These are phyloP conservation scores for Fusarium liriodendri DNA, from an alignment of 2,329 filamentous ascomycete genomes.

Conservation along the genomic window DNA sequence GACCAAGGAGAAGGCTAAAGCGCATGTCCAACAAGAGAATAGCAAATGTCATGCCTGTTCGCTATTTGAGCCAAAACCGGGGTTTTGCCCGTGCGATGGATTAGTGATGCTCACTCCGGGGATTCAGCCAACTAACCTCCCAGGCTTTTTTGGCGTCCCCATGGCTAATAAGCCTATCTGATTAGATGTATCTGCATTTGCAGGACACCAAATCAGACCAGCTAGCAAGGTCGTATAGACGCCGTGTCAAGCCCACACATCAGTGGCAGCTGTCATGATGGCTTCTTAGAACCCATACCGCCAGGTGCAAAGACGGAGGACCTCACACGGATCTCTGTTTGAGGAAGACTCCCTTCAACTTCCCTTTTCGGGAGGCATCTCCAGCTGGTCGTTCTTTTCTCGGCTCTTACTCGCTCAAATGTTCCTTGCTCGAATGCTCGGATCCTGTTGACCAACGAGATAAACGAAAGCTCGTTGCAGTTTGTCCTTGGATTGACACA, in stretches of 20 bases:
- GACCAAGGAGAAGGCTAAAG: constrained; percentile 9
- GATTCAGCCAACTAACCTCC: constrained; percentile 12
- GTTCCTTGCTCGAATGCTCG: constrained; percentile 6
- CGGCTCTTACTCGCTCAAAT: constrained; percentile 35
- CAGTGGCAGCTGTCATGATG: constrained; percentile 13
- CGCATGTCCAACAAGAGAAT: constrained; percentile 4
- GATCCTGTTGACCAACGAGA: constrained; percentile 18
- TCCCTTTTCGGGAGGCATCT: constrained; percentile 7
- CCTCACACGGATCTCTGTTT: neutral
- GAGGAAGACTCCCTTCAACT: constrained; percentile 7
- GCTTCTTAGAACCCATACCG: neutral
- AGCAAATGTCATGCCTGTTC: constrained; percentile 1
- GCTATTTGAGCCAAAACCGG: neutral
- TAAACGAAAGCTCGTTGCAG: neutral
- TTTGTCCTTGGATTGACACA: constrained; percentile 32
- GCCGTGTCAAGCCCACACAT: constrained; percentile 10
- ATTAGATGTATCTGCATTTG: constrained; percentile 22
- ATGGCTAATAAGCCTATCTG: constrained; percentile 16
- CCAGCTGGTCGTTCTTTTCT: neutral
- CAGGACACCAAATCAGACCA: neutral
- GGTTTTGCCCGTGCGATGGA: neutral
- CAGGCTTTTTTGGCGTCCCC: neutral
- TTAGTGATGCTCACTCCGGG: neutral
- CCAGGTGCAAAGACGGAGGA: neutral
- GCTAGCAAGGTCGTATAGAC: constrained; percentile 6